Percentiles rank a stretch among this genome's conserved stretches.
phyloP scores from a whole-genome alignment of 2,329 filamentous ascomycete species.

The Ophiostoma novo-ulmi region DNA sequence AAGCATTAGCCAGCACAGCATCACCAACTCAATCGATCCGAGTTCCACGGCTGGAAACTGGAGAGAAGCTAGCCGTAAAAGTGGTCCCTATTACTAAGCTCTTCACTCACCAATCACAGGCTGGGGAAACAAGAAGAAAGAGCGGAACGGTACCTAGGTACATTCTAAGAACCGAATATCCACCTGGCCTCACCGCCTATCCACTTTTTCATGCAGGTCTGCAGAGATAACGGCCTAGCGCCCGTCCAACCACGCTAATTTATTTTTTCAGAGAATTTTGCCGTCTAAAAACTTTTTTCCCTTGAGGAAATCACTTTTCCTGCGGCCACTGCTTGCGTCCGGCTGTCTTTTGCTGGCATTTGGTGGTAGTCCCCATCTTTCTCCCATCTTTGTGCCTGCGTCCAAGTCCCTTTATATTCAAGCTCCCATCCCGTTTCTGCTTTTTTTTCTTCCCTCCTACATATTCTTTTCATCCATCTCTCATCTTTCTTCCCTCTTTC shows the following conservation, averaged over 20 bases:
- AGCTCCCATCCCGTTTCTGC: conserved; percentile 4
- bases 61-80: conserved; percentile 5
- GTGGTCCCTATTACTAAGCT: background rate
- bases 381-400: background rate
- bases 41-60: background rate
- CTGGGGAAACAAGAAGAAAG: background rate
- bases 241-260: conserved; percentile 27
- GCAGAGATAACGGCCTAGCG: conserved; percentile 1
- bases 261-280: conserved; percentile 28
- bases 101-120: background rate
- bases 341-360: conserved; percentile 8
- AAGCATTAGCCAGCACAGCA: background rate
- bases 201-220: conserved; percentile 13
- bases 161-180: background rate
- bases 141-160: conserved; percentile 11
- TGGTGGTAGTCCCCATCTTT: conserved; percentile 11
- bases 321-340: background rate
- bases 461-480: background rate
- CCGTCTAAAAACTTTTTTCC: conserved; percentile 28
- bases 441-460: conserved; percentile 16
- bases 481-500: background rate
- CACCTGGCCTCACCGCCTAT: conserved; percentile 30
- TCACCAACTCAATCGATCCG: conserved; percentile 8
- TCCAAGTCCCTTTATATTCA: conserved; percentile 13
- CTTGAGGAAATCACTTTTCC: background rate